Evolutionary conservation across 1,284 basidiomycete species (phyloP).

Genomic region (Apiotrichum gracile): DNA sequence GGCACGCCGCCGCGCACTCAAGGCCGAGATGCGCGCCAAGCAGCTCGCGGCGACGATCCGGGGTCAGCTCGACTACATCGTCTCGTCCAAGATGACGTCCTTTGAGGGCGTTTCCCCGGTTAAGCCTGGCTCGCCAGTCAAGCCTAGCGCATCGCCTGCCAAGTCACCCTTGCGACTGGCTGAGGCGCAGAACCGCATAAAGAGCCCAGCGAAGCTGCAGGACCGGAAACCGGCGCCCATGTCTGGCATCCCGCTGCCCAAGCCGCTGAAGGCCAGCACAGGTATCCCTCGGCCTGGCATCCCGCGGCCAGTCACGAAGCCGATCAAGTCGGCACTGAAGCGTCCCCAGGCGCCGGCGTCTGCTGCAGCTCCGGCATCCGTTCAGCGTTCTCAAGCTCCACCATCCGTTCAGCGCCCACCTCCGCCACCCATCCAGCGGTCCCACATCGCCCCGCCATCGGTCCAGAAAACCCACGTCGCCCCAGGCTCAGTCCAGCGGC

Average conservation of each 20-base stretch:
- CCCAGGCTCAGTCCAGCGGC: background rate
- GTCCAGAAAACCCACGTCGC: background rate
- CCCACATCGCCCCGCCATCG: too few relatives aligned
- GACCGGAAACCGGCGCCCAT: too few relatives aligned
- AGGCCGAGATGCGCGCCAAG: background rate
- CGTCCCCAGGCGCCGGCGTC: background rate
- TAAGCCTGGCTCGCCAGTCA: background rate
- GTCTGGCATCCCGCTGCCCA: too few relatives aligned
- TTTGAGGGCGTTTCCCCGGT: background rate
- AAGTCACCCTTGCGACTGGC: background rate
- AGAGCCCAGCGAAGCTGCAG: too few relatives aligned
- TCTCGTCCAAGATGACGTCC: background rate
- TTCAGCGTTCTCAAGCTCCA: too few relatives aligned
- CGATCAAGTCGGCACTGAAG: background rate
- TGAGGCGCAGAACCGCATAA: too few relatives aligned
- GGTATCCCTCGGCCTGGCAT: background rate
- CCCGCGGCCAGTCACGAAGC: background rate
- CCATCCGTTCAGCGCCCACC: too few relatives aligned
- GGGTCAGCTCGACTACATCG: background rate
- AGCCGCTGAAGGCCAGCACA: background rate
- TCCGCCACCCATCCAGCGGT: too few relatives aligned
- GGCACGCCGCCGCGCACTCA: background rate
- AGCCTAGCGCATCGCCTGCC: background rate
- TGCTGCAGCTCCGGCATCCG: too few relatives aligned
- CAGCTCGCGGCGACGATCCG: background rate